Conservation (phyloP, 768 basidiomycete genomes). For the Boletus rubescentipes region DNA sequence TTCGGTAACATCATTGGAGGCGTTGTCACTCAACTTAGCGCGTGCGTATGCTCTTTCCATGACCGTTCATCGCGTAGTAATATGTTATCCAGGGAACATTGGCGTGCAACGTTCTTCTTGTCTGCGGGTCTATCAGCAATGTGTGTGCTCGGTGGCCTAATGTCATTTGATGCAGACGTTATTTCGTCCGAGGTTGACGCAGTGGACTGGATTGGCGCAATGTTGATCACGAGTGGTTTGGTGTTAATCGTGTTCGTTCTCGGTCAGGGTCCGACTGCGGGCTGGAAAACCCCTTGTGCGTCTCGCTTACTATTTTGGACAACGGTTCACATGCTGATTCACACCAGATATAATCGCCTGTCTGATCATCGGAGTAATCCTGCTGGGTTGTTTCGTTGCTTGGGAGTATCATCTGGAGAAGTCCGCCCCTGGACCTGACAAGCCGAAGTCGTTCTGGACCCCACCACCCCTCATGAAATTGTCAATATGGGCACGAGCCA, state of each 20-base stretch:
- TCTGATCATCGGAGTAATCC: slow-evolving; percentile 57
- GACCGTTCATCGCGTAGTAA: neutral
- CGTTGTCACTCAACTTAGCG: slow-evolving; percentile 56
- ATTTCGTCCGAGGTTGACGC: slow-evolving; percentile 38
- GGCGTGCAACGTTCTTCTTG: slow-evolving; percentile 69
- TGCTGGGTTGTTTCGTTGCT: slow-evolving; percentile 53
- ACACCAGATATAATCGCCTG: slow-evolving; percentile 66
- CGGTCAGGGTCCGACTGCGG: slow-evolving; percentile 61
- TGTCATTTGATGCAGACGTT: slow-evolving; percentile 63
- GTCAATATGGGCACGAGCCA: slow-evolving; percentile 60
- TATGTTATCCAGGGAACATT: slow-evolving; percentile 38
- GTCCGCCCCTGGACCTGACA: slow-evolving; percentile 7
- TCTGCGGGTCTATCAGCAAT: slow-evolving; percentile 55
- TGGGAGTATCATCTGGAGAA: slow-evolving; percentile 69
- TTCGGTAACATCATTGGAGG: slow-evolving; percentile 73
- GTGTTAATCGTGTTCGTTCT: slow-evolving; percentile 73
- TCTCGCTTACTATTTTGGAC: neutral
- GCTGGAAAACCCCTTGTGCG: slow-evolving; percentile 62
- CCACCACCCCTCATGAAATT: slow-evolving; percentile 68
- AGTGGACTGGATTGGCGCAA: slow-evolving; percentile 78
- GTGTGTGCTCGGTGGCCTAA: slow-evolving; percentile 49
- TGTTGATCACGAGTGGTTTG: slow-evolving; percentile 62
- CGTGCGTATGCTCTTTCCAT: slow-evolving; percentile 26
- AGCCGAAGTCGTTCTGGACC: slow-evolving; percentile 27
- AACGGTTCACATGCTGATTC: slow-evolving; percentile 20